Conservation (phyloP, 202 grass and related monocot species). For the Panicum hallii region DNA sequence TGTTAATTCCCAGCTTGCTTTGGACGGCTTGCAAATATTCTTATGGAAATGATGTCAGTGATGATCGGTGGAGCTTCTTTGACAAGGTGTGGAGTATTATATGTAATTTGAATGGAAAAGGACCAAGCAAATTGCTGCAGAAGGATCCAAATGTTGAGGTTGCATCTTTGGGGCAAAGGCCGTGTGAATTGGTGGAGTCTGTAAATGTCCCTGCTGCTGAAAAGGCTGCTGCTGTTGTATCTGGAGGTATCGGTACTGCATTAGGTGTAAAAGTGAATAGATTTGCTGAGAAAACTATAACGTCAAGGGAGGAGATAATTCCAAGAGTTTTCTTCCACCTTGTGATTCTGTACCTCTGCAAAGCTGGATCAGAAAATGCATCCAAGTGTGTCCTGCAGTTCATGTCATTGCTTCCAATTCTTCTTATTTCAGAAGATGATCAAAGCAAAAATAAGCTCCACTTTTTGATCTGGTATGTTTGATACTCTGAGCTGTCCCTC, state of each 20-base stretch:
- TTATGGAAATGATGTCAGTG: conserved; percentile 55
- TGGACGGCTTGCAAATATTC: conserved; percentile 54
- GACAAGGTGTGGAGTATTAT: conserved; percentile 90
- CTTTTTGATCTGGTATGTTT: conserved; percentile 84
- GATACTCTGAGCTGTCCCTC: conserved; percentile 6
- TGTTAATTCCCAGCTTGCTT: conserved; percentile 55
- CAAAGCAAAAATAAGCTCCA: conserved; percentile 87
- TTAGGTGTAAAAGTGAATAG: conserved; percentile 77
- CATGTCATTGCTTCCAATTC: conserved; percentile 75
- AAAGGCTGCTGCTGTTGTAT: conserved; percentile 87
- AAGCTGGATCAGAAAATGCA: conserved; percentile 84
- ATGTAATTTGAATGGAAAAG: conserved; percentile 76
- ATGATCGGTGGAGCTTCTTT: conserved; percentile 85
- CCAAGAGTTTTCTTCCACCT: conserved; percentile 95
- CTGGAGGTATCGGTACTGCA: conserved; percentile 71
- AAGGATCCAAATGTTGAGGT: conserved; percentile 65
- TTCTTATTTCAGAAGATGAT: conserved; percentile 84
- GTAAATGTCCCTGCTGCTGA: conserved; percentile 92
- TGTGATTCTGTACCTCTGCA: conserved; percentile 83
- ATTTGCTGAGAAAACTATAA: conserved; percentile 84
- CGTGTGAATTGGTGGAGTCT: conserved; percentile 86
- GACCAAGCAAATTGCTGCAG: conserved; percentile 58
- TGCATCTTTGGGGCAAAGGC: conserved; percentile 85
- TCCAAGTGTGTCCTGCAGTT: conserved; percentile 82
- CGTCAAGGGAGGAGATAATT: conserved; percentile 79